Conservation (phyloP, 352 stramenopile genomes). For the Phytophthora europaea region DNA sequence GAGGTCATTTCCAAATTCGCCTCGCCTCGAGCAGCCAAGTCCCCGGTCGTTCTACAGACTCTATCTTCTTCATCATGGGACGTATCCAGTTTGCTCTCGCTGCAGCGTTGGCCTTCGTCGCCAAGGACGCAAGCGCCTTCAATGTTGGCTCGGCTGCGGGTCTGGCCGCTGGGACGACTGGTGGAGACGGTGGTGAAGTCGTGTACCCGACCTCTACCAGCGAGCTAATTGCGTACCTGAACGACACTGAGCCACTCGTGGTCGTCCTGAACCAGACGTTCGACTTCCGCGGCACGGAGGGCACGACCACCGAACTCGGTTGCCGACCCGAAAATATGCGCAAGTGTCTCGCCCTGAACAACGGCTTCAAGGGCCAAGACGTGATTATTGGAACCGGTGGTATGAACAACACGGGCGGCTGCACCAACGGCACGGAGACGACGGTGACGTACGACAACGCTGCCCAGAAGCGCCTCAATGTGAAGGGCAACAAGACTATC, state of each 20-base stretch:
- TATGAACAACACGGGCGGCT: conserved; percentile 63
- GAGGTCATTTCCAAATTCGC: conserved; percentile 30
- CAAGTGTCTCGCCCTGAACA: conserved; percentile 48
- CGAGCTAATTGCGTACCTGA: conserved; percentile 44
- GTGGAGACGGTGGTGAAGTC: conserved; percentile 31
- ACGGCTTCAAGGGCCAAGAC: conserved; percentile 49
- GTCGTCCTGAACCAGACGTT: conserved; percentile 52
- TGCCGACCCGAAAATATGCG: conserved; percentile 42
- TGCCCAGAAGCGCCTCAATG: conserved; percentile 38
- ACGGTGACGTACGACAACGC: conserved; percentile 38
- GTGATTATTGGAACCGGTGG: conserved; percentile 51
- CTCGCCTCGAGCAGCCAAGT: conserved; percentile 10
- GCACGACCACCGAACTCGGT: conserved; percentile 43
- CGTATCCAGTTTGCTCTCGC: conserved; percentile 20
- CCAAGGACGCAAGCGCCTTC: conserved; percentile 19
- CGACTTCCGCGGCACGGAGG: conserved; percentile 51
- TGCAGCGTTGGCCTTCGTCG: conserved; percentile 11
- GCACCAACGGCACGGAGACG: conserved; percentile 40
- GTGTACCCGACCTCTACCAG: conserved; percentile 38
- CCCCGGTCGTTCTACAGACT: too few relatives aligned
- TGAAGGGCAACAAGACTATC: conserved; percentile 53
- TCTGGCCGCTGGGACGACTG: conserved; percentile 39
- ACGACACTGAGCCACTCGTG: conserved; percentile 30
- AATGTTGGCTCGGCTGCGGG: conserved; percentile 34
- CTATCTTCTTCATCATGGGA: conserved; percentile 14